Percentiles rank a stretch among this genome's conserved stretches.
phyloP scores from a whole-genome alignment of 2,329 filamentous ascomycete genomes.

The Botryotinia globosa region DNA sequence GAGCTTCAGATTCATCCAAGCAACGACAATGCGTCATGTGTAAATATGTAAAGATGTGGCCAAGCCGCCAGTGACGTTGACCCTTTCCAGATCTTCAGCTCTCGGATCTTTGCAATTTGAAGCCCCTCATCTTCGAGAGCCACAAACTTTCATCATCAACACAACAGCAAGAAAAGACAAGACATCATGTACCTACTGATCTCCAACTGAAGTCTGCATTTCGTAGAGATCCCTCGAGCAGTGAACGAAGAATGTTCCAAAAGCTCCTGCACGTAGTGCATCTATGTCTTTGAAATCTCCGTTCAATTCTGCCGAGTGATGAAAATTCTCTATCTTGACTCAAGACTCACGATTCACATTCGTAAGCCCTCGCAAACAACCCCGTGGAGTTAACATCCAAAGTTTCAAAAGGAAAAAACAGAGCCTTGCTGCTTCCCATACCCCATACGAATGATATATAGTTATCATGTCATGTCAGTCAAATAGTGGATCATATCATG shows the following conservation, averaged over 20 bases:
- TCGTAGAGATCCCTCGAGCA: not conserved
- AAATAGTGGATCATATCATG: not conserved
- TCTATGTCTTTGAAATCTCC: not conserved
- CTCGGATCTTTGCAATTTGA: not conserved
- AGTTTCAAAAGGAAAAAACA: constrained; percentile 1
- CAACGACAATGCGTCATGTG: not conserved
- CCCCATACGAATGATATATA: not conserved
- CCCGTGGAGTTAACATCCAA: not conserved
- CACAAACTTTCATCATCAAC: not conserved
- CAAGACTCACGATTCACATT: not conserved
- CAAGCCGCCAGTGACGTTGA: not conserved
- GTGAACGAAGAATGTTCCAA: not conserved
- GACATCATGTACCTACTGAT: not conserved
- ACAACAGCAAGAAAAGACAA: not conserved
- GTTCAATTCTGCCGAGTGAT: not conserved
- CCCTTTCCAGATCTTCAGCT: not conserved
- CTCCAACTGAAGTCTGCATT: not conserved
- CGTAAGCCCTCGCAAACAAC: not conserved
- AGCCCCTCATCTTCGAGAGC: not conserved
- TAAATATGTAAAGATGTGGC: not conserved
- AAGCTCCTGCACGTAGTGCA: not conserved
- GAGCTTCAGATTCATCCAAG: not conserved
- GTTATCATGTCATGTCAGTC: not conserved
- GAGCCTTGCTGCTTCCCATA: not conserved
- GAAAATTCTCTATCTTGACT: not conserved